Evolutionary conservation across 2,329 filamentous ascomycete species (phyloP), one percentile per base, ranked within the genome.

Genomic region (Fusarium aywerte): DNA sequence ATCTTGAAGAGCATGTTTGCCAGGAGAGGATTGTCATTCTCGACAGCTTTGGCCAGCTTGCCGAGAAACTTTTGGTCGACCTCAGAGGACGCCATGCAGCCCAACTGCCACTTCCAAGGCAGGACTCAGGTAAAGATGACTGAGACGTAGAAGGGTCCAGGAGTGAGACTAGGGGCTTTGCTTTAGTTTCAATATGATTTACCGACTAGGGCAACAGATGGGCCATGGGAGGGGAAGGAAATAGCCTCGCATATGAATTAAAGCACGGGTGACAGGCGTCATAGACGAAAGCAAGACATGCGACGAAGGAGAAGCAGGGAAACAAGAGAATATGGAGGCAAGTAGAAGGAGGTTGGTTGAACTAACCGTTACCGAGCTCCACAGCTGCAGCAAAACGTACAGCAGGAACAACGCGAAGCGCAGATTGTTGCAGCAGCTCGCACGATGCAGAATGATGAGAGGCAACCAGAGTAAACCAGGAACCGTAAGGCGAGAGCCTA

Each of bases 51-150:
- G 77, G 96, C 95, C 76, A 97, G 90, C 76, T 89, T 90, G 80
- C 93, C 93, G 74, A 99, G 86, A 80, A 96, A 97, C 82, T 98
- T 99, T 82, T 97, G 94, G 79, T 99, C 96, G 65, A 98, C 93
- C 81, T 97, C 93, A 63, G 93, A 96, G 76, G 94, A 96, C 81
- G 96, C 96, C 96, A 98, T 99, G 66, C 76, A 75, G 73, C 45
- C 56, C 67, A 65, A 56, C 27, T 42, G 45, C 48, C 27, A 62
- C 27, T 54, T 59, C 47, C 36, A 58, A 43, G 29, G 43, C 31
- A 61, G 18, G 58, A 33, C 57, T 39, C 35, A 57, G 59, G 49
- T 55, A 58, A 60, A 27, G 27, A 55, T 43, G 40, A 50, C 45
- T 55, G 67, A 67, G 71, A 62, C 49, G 48, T 57, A 58, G 49